Percentiles rank a stretch among this genome's conserved stretches.
Conservation (phyloP, 192 early-diverging fungal genomes). For the Mortierella hygrophila region DNA sequence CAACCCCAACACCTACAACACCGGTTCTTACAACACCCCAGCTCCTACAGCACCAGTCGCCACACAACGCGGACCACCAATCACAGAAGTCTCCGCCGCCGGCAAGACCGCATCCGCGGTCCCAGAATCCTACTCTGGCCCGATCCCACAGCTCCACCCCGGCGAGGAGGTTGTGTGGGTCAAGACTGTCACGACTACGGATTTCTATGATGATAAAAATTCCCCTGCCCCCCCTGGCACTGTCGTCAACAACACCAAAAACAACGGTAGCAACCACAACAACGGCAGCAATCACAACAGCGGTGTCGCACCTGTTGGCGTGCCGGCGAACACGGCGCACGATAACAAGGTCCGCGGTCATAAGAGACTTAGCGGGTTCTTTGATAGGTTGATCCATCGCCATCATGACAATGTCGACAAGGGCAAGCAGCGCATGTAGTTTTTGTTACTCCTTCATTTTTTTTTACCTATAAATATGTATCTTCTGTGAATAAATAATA, state of each 20-base stretch:
- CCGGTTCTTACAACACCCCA: not conserved
- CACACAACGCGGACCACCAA: not conserved
- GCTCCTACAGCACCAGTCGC: not conserved
- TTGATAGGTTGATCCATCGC: constrained; percentile 17
- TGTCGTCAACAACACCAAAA: not conserved
- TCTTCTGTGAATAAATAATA: not conserved
- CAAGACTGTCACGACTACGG: constrained; percentile 40
- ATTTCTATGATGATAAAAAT: constrained; percentile 12
- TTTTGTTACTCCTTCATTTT: not conserved
- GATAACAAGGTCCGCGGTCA: not conserved
- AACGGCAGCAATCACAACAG: not conserved
- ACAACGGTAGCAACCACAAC: not conserved
- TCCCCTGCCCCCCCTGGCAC: not conserved
- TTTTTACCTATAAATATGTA: not conserved
- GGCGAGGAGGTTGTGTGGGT: constrained; percentile 47
- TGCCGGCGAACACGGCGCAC: not conserved
- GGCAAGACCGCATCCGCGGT: constrained; percentile 18
- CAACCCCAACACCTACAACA: not conserved
- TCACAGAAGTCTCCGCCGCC: not conserved
- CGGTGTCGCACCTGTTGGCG: not conserved
- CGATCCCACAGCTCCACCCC: constrained; percentile 18
- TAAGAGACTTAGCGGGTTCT: constrained; percentile 6
- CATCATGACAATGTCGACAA: constrained; percentile 15
- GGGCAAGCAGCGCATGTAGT: constrained; percentile 37
- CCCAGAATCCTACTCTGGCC: constrained; percentile 12